Conservation (phyloP, 371 early-diverging fungal genomes). For the Mortierella sp. region DNA sequence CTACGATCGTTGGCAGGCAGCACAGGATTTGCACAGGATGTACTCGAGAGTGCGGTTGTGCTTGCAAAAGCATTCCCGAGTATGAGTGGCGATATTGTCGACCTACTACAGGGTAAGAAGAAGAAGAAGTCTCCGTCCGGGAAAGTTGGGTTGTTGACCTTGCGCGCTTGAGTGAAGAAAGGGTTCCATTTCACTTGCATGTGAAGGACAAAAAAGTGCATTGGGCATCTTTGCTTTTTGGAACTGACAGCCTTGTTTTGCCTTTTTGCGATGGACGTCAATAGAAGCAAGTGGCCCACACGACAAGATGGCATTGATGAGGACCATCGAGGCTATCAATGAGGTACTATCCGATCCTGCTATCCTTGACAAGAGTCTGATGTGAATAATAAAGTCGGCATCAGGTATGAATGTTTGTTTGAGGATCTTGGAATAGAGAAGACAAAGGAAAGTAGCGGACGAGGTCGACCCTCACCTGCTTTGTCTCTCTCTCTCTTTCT, state of each 20-base stretch:
- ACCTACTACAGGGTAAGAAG: slow-evolving; percentile 20
- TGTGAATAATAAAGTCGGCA: not conserved
- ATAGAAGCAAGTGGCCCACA: slow-evolving; percentile 24
- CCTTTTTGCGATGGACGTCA: not conserved
- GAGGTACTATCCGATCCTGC: slow-evolving; percentile 11
- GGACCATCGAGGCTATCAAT: slow-evolving; percentile 14
- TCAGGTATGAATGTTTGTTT: no score
- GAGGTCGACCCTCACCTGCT: no score
- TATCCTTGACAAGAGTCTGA: slow-evolving; percentile 12
- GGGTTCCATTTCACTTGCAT: not conserved
- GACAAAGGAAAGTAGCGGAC: not conserved
- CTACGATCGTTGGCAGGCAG: slow-evolving; percentile 14
- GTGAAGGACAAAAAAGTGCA: not conserved
- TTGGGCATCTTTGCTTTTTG: not conserved
- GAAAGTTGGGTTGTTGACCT: not conserved
- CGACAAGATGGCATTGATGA: slow-evolving; percentile 11
- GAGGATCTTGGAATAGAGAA: not conserved
- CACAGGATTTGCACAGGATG: slow-evolving; percentile 23
- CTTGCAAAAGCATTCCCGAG: slow-evolving; percentile 37
- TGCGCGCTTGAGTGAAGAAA: not conserved
- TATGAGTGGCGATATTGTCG: slow-evolving; percentile 19
- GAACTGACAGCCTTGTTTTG: not conserved
- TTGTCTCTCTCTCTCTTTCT: no score
- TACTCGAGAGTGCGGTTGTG: slow-evolving; percentile 35
- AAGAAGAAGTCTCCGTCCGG: not conserved